These are phyloP conservation scores for Phytopythium oedochilum DNA, from an alignment of 352 stramenopile species.

Conservation along the genomic window DNA sequence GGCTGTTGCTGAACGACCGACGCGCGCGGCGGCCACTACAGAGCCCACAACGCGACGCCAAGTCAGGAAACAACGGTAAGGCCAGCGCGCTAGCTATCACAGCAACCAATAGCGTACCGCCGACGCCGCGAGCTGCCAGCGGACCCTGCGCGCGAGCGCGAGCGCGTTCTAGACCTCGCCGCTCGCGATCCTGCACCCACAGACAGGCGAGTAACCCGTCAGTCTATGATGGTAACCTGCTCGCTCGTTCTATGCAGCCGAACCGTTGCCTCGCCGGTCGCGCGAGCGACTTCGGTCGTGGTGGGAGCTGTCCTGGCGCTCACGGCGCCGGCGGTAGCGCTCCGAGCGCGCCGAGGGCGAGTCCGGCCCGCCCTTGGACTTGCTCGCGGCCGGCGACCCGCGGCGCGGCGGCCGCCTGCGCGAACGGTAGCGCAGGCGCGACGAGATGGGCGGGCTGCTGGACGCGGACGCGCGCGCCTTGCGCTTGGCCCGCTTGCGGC, in stretches of 20 bases:
- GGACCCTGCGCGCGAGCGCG: slow-evolving; percentile 12
- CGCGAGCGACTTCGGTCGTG: slow-evolving; percentile 1
- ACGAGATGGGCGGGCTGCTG: slow-evolving; percentile 3
- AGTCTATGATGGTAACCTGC: not conserved
- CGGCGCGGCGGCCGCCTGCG: not conserved
- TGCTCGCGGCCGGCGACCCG: not conserved
- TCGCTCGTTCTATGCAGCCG: not conserved
- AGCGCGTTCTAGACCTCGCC: slow-evolving; percentile 1
- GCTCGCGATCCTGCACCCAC: not conserved
- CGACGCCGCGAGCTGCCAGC: slow-evolving; percentile 16
- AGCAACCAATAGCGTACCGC: slow-evolving; percentile 18
- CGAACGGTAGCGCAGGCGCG: slow-evolving; percentile 3
- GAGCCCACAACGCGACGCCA: too few species aligned
- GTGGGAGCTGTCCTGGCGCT: not conserved
- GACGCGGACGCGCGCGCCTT: slow-evolving; percentile 1
- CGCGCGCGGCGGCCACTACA: slow-evolving; percentile 13
- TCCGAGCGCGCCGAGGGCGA: slow-evolving; percentile 3
- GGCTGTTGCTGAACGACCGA: slow-evolving; percentile 14
- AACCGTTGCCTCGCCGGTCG: slow-evolving; percentile 4
- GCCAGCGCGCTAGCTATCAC: too few species aligned
- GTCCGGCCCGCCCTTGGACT: not conserved
- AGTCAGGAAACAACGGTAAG: too few species aligned
- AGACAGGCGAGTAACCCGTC: not conserved
- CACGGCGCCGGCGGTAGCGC: slow-evolving; percentile 4
- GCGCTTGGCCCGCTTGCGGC: not conserved